Evolutionary conservation across 2,329 filamentous ascomycete species (phyloP), one percentile per base, ranked within the genome.

Genomic region (Cylindrodendrum hubeiense): DNA sequence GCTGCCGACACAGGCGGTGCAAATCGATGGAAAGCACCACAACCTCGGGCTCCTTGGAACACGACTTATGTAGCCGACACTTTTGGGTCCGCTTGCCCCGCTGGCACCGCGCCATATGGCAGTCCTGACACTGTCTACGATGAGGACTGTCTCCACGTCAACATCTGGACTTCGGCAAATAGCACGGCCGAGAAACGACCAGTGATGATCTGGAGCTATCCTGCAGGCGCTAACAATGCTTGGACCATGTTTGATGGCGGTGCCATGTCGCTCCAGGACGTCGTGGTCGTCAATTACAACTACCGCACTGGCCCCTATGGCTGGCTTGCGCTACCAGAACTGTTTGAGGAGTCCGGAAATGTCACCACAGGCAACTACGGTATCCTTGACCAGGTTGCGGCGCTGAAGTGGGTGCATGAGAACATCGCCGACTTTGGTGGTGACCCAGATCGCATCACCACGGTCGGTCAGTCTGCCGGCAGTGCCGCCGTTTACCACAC

Each of bases 331-430:
- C 28, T 8, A 6, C 28, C 28, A 6, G 7, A 10, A 10, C 50
- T 49, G 3, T 49, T 39, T 6, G 54, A 24, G 4, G 34, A 43
- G 39, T n/a, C 24, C 21, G 60, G 53, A 21, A 33, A 24, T 2
- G 26, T 41, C 5, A 60, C n/a, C 46, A 41, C 61, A 2, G 61
- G 61, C 33, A 64, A 64, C 55, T 64, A 39, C 9, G 61, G 54
- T 7, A 55, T 64, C n/a, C 26, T 64, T 28, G 61, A 64, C 30
- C 50, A 54, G 33, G 19, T 54, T 43, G 61, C 47, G 1, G 61
- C 55, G 15, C 33, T 64, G 22, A 43, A 64, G 22, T 64, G 61
- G 61, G 44, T 59, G 2, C 54, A 37, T 13, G 50, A 54, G n/a
- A 64, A 64, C 54, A 64, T 64, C 15, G 61, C 49, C 22, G 30